Percentiles rank a stretch among this genome's conserved stretches.
Evolutionary conservation across 2,329 filamentous ascomycete genomes (phyloP).

Genomic region (Remersonia thermophila): DNA sequence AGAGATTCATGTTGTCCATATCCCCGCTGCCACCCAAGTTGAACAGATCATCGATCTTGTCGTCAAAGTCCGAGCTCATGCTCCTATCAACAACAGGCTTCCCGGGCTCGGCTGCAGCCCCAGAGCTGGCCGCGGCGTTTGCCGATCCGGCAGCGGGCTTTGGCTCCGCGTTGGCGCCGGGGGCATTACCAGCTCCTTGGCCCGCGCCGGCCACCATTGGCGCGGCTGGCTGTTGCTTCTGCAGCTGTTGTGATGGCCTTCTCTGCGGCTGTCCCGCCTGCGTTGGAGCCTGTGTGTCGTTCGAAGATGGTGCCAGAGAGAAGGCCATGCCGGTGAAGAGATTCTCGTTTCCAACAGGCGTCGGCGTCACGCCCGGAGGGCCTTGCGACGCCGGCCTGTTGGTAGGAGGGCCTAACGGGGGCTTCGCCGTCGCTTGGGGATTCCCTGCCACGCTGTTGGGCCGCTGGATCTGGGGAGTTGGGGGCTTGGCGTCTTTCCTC

Average conservation of each 20-base stretch:
- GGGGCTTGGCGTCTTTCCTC: slow-evolving; percentile 15
- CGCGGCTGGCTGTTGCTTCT: slow-evolving; percentile 1
- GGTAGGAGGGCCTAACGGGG: slow-evolving; percentile 1
- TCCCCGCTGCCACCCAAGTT: slow-evolving; percentile 26
- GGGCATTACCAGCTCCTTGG: background rate
- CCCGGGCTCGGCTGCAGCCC: no score
- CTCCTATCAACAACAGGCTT: no score
- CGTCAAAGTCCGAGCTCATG: slow-evolving; percentile 16
- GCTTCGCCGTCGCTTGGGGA: slow-evolving; percentile 6
- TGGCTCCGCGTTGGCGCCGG: slow-evolving; percentile 5
- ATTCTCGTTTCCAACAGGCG: slow-evolving; percentile 25
- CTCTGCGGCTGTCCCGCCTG: slow-evolving; percentile 15
- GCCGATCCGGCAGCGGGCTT: background rate
- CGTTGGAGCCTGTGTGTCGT: slow-evolving; percentile 18
- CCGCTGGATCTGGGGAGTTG: slow-evolving; percentile 8
- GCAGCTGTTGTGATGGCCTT: slow-evolving; percentile 5
- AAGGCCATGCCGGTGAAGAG: slow-evolving; percentile 48
- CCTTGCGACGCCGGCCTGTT: slow-evolving; percentile 2
- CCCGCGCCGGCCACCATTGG: slow-evolving; percentile 2
- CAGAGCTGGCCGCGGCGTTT: background rate
- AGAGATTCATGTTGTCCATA: slow-evolving; percentile 28
- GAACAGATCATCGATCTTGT: slow-evolving; percentile 35
- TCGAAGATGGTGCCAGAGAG: slow-evolving; percentile 32
- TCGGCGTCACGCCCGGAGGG: slow-evolving; percentile 1
- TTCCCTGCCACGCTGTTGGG: slow-evolving; percentile 5